These are phyloP conservation scores for Globisporangium viniferum DNA, from an alignment of 352 stramenopile genomes.

Conservation along the genomic window DNA sequence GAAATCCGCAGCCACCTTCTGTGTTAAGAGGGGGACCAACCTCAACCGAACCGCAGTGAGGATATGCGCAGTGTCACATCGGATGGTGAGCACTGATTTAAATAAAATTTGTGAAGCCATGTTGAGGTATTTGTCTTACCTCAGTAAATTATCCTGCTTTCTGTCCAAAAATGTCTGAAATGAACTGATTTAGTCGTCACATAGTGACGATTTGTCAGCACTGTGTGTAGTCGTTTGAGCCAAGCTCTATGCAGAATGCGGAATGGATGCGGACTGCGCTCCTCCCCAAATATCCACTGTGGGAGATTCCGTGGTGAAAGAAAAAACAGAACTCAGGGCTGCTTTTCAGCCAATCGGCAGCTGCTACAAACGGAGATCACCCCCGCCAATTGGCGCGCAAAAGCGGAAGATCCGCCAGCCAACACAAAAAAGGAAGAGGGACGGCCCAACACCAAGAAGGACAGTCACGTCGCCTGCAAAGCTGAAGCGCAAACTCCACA, in stretches of 20 bases:
- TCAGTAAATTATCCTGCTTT: no score
- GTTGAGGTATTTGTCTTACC: neutral
- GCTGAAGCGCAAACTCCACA: neutral
- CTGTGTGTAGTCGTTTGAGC: neutral
- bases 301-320: neutral
- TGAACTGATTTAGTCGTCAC: no score
- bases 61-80: neutral
- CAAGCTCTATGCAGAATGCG: neutral
- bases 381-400: neutral
- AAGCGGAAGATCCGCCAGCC: neutral
- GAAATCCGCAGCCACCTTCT: slow-evolving; percentile 6
- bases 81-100: neutral
- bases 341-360: neutral
- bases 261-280: slow-evolving; percentile 1
- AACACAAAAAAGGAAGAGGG: neutral
- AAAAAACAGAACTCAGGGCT: slow-evolving; percentile 10
- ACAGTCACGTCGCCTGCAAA: neutral
- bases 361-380: neutral
- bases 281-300: slow-evolving; percentile 10
- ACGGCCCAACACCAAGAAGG: neutral
- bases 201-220: no score
- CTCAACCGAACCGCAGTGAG: neutral
- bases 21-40: neutral
- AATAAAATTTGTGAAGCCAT: neutral
- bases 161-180: no score